These are phyloP conservation scores for Trichoderma sp. DNA, from an alignment of 2,329 filamentous ascomycete genomes.

Conservation along the genomic window DNA sequence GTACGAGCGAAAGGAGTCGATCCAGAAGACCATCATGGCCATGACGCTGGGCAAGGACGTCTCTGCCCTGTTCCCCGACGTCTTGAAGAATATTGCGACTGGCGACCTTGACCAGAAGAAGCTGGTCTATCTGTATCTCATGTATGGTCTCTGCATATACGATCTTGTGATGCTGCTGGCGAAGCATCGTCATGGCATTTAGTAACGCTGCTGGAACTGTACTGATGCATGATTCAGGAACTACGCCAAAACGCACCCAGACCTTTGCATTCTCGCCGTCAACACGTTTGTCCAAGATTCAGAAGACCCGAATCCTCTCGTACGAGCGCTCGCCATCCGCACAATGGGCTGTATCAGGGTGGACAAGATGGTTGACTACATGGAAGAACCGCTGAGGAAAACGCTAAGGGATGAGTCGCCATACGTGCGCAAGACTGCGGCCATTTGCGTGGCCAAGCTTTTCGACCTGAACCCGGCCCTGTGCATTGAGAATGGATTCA, in stretches of 20 bases:
- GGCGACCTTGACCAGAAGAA: constrained; percentile 97
- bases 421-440: constrained; percentile 96
- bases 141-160: constrained; percentile 58
- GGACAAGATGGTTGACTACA: constrained; percentile 99
- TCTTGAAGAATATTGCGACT: constrained; percentile 98
- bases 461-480: constrained; percentile 91
- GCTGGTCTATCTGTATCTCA: constrained; percentile 96
- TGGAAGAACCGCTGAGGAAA: constrained; percentile 96
- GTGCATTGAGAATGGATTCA: constrained; percentile 95
- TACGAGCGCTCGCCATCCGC: constrained; percentile 90
- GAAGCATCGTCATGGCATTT: not conserved
- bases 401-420: constrained; percentile 96
- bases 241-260: constrained; percentile 98
- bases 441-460: constrained; percentile 95
- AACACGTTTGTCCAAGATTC: constrained; percentile 99
- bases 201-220: not conserved
- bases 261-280: constrained; percentile 96
- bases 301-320: constrained; percentile 95
- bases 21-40: constrained; percentile 99
- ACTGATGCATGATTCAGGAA: constrained; percentile 63
- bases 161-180: not conserved
- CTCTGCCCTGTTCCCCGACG: constrained; percentile 93
- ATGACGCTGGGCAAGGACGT: constrained; percentile 99
- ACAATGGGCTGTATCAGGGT: constrained; percentile 99
- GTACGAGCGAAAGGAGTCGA: constrained; percentile 97